Evolutionary conservation across 306 rosid genomes (phyloP), one percentile per base, ranked within the genome.

Genomic region (Quercus bicolor): DNA sequence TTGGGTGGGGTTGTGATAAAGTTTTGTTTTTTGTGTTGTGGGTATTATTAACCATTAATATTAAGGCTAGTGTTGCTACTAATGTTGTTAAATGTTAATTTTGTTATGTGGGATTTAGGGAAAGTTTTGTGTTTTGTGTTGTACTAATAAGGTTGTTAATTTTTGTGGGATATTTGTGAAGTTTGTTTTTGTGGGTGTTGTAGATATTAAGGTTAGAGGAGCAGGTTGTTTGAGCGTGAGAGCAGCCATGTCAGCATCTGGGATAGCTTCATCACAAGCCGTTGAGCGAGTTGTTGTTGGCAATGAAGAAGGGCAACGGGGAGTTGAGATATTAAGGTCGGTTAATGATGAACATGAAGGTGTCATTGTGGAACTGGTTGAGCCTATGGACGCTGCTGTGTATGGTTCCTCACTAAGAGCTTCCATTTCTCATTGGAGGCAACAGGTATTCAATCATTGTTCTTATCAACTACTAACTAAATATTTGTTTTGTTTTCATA

Each of bases 391-490:
- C 61, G 64, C 89, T 76, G 64, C 80, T 21, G 45, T 80, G 65
- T 92, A 92, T 75, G 56, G 76, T 56, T 65, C 89, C 3, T 62
- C 84, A 79, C 92, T 94, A 2, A 86, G 80, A 79, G 84, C 91
- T 78, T 94, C 98, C 68, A 84, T 92, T 69, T 78, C 89, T 5
- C 86, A 81, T 23, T 94, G 98, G 98, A 92, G 85, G 83, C 84
- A 79, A 13, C 89, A 87, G 97, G 98, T 94, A 84, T 18, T 10
- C 11, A 2, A 26, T 4, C 31, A n/a, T 21, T 59, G 29, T 13
- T 48, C 16, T 48, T 48, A 48, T 48, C 16, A 48, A 13, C 53
- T 48, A 12, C 53, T 48, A 12, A 2, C 4, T 48, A 48, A 11
- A 13, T 48, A 2, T 48, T 11, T 48, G 53, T 3, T 48, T 48